These are phyloP conservation scores for Lodderomyces orthopsilosis DNA, from an alignment of 1,139 yeast genomes.

Conservation along the genomic window DNA sequence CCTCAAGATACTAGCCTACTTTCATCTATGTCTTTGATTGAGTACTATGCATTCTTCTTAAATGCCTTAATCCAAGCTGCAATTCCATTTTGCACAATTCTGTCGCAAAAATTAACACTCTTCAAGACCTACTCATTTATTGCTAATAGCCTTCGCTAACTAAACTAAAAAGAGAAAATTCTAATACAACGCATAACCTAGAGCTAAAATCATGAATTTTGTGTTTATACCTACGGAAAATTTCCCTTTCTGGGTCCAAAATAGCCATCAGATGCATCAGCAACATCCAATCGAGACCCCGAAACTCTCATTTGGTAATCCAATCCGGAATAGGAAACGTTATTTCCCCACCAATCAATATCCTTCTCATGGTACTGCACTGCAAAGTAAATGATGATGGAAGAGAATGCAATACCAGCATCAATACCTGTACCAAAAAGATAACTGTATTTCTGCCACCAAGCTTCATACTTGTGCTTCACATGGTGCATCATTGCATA, in stretches of 20 bases:
- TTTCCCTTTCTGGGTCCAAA: constrained; percentile 44
- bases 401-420: constrained; percentile 52
- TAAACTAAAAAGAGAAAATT: no score
- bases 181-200: no score
- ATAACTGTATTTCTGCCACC: constrained; percentile 61
- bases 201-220: no score
- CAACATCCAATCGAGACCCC: constrained; percentile 20
- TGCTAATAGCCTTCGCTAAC: no score
- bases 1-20: no score
- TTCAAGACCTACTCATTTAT: no score
- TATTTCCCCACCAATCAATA: constrained; percentile 59
- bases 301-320: constrained; percentile 30
- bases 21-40: no score
- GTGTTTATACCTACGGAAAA: no score
- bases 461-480: constrained; percentile 37
- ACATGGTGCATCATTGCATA: constrained; percentile 45
- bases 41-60: no score
- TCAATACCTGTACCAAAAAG: constrained; percentile 47
- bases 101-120: no score
- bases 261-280: constrained; percentile 37
- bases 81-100: no score
- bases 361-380: constrained; percentile 39
- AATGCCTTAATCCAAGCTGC: no score
- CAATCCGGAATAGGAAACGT: constrained; percentile 36
- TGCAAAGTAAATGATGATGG: constrained; percentile 51